These are phyloP conservation scores for Urtica urens DNA, from an alignment of 306 rosid species.

Conservation along the genomic window DNA sequence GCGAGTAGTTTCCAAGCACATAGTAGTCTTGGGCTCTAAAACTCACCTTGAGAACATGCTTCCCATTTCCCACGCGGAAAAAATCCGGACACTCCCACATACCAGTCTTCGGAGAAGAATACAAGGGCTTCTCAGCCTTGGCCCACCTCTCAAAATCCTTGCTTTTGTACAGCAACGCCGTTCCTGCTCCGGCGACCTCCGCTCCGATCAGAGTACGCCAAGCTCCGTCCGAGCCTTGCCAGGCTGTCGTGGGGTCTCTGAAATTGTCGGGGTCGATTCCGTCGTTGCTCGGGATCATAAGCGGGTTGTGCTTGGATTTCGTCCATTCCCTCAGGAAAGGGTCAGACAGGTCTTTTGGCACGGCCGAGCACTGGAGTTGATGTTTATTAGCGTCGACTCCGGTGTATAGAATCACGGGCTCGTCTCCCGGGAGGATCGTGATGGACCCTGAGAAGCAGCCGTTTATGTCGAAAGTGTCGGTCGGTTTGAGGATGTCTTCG, in stretches of 20 bases:
- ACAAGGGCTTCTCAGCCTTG: neutral
- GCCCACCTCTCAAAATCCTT: slow-evolving; percentile 14
- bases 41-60: slow-evolving; percentile 6
- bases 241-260: slow-evolving; percentile 22
- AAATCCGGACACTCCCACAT: slow-evolving; percentile 26
- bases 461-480: slow-evolving; percentile 10
- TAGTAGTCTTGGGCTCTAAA: neutral
- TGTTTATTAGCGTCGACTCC: slow-evolving; percentile 7
- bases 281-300: neutral
- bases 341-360: slow-evolving; percentile 9
- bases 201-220: slow-evolving; percentile 13
- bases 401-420: slow-evolving; percentile 17
- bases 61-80: slow-evolving; percentile 1
- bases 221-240: slow-evolving; percentile 1
- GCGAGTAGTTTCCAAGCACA: neutral
- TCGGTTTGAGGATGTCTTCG: slow-evolving; percentile 7
- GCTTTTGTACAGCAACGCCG: slow-evolving; percentile 13
- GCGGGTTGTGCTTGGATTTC: slow-evolving; percentile 13
- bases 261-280: slow-evolving; percentile 9
- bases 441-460: slow-evolving; percentile 20
- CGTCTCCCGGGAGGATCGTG: slow-evolving; percentile 13
- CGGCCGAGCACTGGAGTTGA: slow-evolving; percentile 14
- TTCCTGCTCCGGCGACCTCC: neutral
- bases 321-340: slow-evolving; percentile 15
- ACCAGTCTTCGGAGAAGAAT: slow-evolving; percentile 2